A percentile compares a stretch with the other conserved stretches of the same genome.
Evolutionary conservation across 768 basidiomycete species (phyloP).

Genomic region (Amanita rubescens): DNA sequence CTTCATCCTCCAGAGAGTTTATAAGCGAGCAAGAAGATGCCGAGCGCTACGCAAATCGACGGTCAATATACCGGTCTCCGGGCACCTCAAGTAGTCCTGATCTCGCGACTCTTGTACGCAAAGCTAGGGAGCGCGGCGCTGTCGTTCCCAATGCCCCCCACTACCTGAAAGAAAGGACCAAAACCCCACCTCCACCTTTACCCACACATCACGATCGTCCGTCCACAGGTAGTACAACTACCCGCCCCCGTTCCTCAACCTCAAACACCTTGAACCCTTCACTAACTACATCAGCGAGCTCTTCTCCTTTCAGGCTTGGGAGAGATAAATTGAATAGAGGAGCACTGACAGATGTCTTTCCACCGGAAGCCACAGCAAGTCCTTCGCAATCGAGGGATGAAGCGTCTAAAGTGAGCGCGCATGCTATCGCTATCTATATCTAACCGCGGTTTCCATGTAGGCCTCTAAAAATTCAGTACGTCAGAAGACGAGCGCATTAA

Average conservation of each 20-base stretch:
- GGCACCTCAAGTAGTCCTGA: constrained; percentile 92
- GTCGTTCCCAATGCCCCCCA: constrained; percentile 24
- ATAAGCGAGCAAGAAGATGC: constrained; percentile 59
- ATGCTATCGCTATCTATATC: background rate
- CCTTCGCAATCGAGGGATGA: constrained; percentile 31
- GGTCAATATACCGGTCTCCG: constrained; percentile 80
- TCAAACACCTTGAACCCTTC: constrained; percentile 21
- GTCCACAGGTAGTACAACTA: constrained; percentile 11
- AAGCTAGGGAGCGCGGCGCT: constrained; percentile 66
- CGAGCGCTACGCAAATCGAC: constrained; percentile 69
- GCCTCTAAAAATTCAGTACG: constrained; percentile 56
- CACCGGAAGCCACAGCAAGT: constrained; percentile 44
- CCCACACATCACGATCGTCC: constrained; percentile 27
- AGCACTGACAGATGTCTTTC: constrained; percentile 9
- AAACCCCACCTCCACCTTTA: constrained; percentile 36
- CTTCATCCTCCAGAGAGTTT: constrained; percentile 51
- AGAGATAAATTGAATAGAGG: constrained; percentile 11
- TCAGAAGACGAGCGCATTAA: constrained; percentile 73
- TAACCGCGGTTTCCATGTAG: constrained; percentile 21
- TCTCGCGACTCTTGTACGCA: constrained; percentile 77
- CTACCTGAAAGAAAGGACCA: constrained; percentile 25
- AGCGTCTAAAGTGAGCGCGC: constrained; percentile 25
- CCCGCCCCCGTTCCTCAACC: constrained; percentile 31
- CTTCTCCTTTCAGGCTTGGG: constrained; percentile 29
- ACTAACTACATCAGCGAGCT: constrained; percentile 20